Evolutionary conservation across 2,329 filamentous ascomycete genomes (phyloP), one percentile per base, ranked within the genome.

Genomic region (Diplocarpon rosae): DNA sequence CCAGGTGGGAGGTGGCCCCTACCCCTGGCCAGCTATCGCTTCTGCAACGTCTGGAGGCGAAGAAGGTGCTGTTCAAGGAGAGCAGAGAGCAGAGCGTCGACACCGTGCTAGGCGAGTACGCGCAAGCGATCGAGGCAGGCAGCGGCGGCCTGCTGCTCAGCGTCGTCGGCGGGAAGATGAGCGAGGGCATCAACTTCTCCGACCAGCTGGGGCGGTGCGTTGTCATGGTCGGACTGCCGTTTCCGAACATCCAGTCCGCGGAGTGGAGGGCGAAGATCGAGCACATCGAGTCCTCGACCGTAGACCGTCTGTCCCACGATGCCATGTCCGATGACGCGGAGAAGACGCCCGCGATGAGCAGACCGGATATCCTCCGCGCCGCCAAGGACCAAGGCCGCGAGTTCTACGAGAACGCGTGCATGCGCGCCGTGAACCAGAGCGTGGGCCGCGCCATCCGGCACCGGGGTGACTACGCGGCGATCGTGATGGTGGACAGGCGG

Each of bases 131-230:
- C 31, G 70, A 62, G 55, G 65, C 60, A 33, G 71, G 63, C 1
- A 70, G 73, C 38, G 89, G 89, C 0, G 90, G 85, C 0, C 67
- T 96, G 0, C 73, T 98, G 0, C 75, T 98, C 20, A 89, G 87
- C 43, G 89, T 98, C 2, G 83, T 98, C 2, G 90, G 90, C 43
- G 92, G 92, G 12, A 94, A 90, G 54, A 82, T 98, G 66, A 94
- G 86, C 46, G 92, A 98, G 65, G 92, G 92, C 52, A 98, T 98
- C 67, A 98, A 98, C 65, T 98, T 98, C 67, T 90, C 86, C 0
- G 89, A 98, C 65, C 72, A 75, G 2, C 77, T 98, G 0, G 92
- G 92, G 1, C 80, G 92, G 20, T 90, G 85, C 43, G 88, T 98
- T 8, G 69, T 94, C 12, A 83, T 96, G n/a, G 77, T 96, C 12